These are phyloP conservation scores for Acanthamoeba comandoni DNA, from an alignment of 208 protist genomes.

Conservation along the genomic window DNA sequence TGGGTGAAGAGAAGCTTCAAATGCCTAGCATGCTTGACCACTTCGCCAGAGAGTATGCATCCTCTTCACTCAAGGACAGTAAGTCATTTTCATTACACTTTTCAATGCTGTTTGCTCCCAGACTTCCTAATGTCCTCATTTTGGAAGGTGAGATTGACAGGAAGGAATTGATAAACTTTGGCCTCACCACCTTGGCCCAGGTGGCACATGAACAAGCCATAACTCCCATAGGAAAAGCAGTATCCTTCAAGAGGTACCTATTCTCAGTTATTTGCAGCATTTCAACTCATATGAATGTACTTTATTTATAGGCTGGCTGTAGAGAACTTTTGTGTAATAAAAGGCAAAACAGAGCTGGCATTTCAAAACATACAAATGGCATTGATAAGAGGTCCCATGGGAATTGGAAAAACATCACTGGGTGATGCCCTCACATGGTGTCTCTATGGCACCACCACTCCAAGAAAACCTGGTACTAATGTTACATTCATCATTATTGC, in stretches of 20 bases:
- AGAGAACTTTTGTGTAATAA: conserved; percentile 71
- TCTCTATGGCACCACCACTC: conserved; percentile 77
- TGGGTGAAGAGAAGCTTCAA: too few relatives aligned
- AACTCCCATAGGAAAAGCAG: conserved; percentile 8
- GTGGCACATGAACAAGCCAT: conserved; percentile 27
- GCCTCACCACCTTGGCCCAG: background rate
- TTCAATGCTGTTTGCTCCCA: too few relatives aligned
- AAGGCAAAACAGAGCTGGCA: conserved; percentile 9
- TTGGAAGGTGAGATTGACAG: too few relatives aligned
- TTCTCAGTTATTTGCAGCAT: background rate
- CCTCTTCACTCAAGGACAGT: too few relatives aligned
- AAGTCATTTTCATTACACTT: too few relatives aligned
- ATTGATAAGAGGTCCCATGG: conserved; percentile 76
- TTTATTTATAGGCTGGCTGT: conserved; percentile 36
- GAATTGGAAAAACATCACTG: conserved; percentile 75
- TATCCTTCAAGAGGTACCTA: conserved; percentile 18
- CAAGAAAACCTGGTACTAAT: conserved; percentile 67
- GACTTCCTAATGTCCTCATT: too few relatives aligned
- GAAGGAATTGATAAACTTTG: conserved; percentile 39
- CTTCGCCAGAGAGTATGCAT: too few relatives aligned
- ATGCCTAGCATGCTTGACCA: too few relatives aligned
- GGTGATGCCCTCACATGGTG: conserved; percentile 78
- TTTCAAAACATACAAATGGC: conserved; percentile 68
- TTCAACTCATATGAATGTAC: conserved; percentile 8
- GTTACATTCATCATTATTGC: background rate